Conservation (phyloP, 164 flowering plant genomes). For the Magnolia kwangsiensis region DNA sequence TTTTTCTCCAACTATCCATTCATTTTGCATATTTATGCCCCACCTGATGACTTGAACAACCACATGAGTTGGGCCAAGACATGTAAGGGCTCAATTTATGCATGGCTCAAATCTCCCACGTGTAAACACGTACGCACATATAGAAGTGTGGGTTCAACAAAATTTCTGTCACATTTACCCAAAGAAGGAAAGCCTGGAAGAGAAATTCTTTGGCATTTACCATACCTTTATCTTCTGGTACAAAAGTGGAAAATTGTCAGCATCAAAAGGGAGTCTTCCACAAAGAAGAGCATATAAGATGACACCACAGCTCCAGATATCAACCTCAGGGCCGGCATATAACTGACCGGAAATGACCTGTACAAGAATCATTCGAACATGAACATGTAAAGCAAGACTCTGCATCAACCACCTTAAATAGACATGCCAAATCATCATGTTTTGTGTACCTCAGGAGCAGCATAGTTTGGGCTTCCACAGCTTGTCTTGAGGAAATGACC, state of each 20-base stretch:
- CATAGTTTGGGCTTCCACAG: conserved; percentile 31
- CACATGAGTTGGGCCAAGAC: background rate
- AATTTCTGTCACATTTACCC: background rate
- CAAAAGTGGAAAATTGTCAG: conserved; percentile 15
- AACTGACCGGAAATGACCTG: conserved; percentile 19
- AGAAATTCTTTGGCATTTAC: background rate
- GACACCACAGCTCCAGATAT: conserved; percentile 48
- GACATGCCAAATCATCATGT: background rate
- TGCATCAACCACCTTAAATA: background rate
- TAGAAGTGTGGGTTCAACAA: background rate
- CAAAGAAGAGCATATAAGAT: conserved; percentile 26
- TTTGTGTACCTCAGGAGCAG: conserved; percentile 25
- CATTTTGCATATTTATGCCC: background rate
- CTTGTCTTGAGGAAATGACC: conserved; percentile 27
- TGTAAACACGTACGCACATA: background rate
- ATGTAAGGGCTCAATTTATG: background rate
- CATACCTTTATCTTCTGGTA: conserved; percentile 17
- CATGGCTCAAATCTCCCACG: background rate
- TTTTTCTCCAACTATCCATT: too few species aligned
- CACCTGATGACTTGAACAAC: background rate
- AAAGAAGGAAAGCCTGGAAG: background rate
- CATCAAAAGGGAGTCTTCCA: conserved; percentile 23
- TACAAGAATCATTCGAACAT: background rate
- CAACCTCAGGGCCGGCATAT: conserved; percentile 30
- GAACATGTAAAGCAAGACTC: background rate